These are phyloP conservation scores for Cryptococcus sp. DNA, from an alignment of 1,284 basidiomycete genomes.

Conservation along the genomic window DNA sequence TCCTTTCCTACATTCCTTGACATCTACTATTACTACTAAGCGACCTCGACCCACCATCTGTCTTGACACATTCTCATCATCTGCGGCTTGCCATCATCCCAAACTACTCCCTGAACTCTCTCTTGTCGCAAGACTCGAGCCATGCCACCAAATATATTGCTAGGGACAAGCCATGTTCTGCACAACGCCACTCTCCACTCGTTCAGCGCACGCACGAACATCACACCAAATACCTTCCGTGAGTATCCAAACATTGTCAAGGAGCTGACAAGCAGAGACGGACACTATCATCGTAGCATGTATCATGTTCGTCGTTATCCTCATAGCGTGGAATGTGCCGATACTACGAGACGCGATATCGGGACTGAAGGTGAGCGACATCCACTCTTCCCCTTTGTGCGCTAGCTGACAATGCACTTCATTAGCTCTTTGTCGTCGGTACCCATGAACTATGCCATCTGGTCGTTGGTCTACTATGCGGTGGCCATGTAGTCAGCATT, in stretches of 20 bases:
- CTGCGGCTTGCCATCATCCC: constrained; percentile 5
- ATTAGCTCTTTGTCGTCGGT: constrained; percentile 49
- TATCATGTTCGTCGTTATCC: constrained; percentile 45
- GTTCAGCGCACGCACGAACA: constrained; percentile 23
- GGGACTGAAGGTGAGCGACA: constrained; percentile 43
- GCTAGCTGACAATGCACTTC: background rate
- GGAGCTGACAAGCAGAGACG: constrained; percentile 33
- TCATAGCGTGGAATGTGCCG: constrained; percentile 50
- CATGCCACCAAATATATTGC: background rate
- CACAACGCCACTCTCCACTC: constrained; percentile 10
- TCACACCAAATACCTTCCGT: constrained; percentile 44
- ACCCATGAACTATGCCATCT: constrained; percentile 51
- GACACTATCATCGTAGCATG: constrained; percentile 51
- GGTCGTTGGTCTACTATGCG: constrained; percentile 43
- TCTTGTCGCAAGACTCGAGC: background rate
- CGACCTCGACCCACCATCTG: too few relatives aligned
- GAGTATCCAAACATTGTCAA: constrained; percentile 10
- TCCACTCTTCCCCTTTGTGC: background rate
- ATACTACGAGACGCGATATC: constrained; percentile 44
- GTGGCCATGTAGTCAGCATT: constrained; percentile 48
- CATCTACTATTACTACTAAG: too few relatives aligned
- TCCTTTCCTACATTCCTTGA: too few relatives aligned
- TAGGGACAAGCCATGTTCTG: background rate
- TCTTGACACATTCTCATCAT: background rate
- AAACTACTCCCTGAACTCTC: constrained; percentile 3